These are phyloP conservation scores for Aspergillus thermomutatus DNA, from an alignment of 2,329 filamentous ascomycete genomes.

Conservation along the genomic window DNA sequence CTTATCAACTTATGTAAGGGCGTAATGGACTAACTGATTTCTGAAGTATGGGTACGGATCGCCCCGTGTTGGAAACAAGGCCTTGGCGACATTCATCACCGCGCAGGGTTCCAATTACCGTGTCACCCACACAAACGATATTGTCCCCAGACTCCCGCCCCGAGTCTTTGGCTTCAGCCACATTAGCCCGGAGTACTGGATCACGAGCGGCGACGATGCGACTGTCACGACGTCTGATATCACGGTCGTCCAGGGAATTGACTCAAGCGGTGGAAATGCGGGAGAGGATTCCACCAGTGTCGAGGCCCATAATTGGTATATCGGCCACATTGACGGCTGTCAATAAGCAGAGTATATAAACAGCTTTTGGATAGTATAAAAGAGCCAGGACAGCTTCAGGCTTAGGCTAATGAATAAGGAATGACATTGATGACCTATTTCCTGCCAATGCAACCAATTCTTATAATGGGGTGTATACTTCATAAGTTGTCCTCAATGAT, in stretches of 20 bases:
- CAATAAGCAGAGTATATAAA: conserved; percentile 4
- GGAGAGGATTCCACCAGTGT: conserved; percentile 24
- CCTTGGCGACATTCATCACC: conserved; percentile 38
- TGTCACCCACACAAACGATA: conserved; percentile 37
- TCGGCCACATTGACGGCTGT: conserved; percentile 25
- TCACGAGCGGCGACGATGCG: conserved; percentile 28
- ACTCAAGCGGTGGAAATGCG: conserved; percentile 33
- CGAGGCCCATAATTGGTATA: conserved; percentile 36
- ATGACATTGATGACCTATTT: background rate
- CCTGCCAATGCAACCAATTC: background rate
- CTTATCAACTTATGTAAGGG: background rate
- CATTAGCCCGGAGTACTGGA: conserved; percentile 42
- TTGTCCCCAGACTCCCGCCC: conserved; percentile 38
- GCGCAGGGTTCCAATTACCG: conserved; percentile 34
- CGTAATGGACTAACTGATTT: conserved; percentile 6
- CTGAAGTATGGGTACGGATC: conserved; percentile 42
- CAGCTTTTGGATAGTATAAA: background rate
- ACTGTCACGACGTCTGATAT: conserved; percentile 31
- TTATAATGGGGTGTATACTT: background rate
- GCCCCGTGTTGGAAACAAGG: conserved; percentile 41
- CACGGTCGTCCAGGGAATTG: conserved; percentile 29
- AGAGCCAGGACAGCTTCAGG: background rate
- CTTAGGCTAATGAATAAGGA: background rate
- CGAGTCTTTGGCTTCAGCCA: conserved; percentile 32
- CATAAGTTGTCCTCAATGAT: no score